Evolutionary conservation across 192 early-diverging fungal species (phyloP), one percentile per base, ranked within the genome.

Genomic region (Linnemannia schmuckeri): DNA sequence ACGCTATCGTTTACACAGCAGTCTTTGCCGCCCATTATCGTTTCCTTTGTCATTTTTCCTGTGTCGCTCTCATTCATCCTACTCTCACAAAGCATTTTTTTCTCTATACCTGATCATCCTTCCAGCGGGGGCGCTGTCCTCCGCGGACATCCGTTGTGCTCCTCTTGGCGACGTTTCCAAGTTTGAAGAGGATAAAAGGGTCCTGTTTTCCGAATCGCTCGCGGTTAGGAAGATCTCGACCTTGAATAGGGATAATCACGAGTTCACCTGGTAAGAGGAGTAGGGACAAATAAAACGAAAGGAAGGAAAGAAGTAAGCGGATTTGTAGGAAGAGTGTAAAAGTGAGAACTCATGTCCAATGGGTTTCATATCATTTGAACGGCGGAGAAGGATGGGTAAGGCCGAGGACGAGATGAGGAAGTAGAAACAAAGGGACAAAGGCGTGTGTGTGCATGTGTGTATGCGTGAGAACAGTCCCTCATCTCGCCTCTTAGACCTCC

Each of bases 101-200:
- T 18, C 20, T 6, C 49, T 4, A 4, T 89, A 93, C 89, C 89
- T 93, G 90, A 61, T 92, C 91, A 70, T 93, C 92, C 74, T 87
- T 87, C 92, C 92, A 93, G 52, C 75, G 61, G 13, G 92, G 92
- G 41, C 88, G 82, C 66, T 93, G 92, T 22, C 92, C 92, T 76
- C 92, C 92, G 15, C 91, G 86, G 68, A 91, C 84, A 49, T 92
- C 91, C 30, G 92, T 91, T n/a, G 83, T 82, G 22, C 85, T 88
- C 63, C 88, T 89, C 79, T 91, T 90, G n/a, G 85, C 76, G 42
- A 82, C 87, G 54, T 90, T 90, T 72, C 87, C 91, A 35, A 93
- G 76, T 24, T 88, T 81, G 81, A 93, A 89, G 30, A 92, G 83
- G 63, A 88, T 88, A 74, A 92, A 93, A 6, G 92, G 92, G 70